Evolutionary conservation across 257 asterid species (phyloP).

Genomic region (Leonotis leonurus): DNA sequence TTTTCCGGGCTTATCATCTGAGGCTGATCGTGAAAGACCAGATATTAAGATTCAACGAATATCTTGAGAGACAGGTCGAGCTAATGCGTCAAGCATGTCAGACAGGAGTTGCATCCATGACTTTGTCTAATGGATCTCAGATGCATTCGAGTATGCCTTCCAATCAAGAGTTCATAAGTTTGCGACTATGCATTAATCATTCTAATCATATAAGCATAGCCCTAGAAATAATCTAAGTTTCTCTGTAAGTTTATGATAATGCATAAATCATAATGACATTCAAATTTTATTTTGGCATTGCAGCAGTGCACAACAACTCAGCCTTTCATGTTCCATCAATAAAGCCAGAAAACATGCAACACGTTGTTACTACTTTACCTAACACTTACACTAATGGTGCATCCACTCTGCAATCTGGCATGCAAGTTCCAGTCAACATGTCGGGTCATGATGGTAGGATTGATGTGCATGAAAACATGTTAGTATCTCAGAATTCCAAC

Average conservation of each 20-base stretch:
- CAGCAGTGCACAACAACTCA: constrained; percentile 43
- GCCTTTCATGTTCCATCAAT: constrained; percentile 33
- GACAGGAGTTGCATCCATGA: constrained; percentile 37
- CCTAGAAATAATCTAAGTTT: no score
- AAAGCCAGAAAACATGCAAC: constrained; percentile 53
- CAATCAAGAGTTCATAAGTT: background rate
- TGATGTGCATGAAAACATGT: no score
- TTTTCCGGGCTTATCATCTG: constrained; percentile 75
- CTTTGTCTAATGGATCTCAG: constrained; percentile 52
- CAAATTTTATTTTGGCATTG: background rate
- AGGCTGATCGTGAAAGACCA: constrained; percentile 81
- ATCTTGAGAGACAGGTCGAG: constrained; percentile 78
- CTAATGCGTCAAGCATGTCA: constrained; percentile 48
- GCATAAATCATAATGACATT: no score
- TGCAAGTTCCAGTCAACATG: constrained; percentile 41
- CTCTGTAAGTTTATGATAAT: no score
- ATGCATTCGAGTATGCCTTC: constrained; percentile 53
- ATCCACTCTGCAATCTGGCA: constrained; percentile 35
- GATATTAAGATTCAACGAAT: constrained; percentile 61
- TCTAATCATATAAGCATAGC: no score
- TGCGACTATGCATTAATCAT: background rate
- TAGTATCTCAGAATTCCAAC: constrained; percentile 50
- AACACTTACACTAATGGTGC: constrained; percentile 43
- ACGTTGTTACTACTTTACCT: constrained; percentile 27
- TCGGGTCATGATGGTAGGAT: no score